A percentile compares a stretch with the other conserved stretches of the same genome.
phyloP scores from a whole-genome alignment of 2,329 filamentous ascomycete species.

The Colletotrichum paranaense region DNA sequence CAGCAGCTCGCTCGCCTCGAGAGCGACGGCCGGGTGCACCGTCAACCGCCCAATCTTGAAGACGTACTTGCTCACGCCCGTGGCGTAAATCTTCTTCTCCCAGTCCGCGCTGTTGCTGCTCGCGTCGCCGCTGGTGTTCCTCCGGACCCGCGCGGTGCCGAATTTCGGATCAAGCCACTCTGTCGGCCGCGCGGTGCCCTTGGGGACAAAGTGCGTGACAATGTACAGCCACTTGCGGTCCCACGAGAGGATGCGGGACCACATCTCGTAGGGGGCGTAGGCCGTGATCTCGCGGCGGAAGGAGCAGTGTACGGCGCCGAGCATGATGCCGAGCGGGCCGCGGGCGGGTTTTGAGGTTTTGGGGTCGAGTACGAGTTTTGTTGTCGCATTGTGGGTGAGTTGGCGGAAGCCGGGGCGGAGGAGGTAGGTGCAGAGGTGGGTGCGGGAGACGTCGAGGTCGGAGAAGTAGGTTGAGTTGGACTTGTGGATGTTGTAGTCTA shows the following conservation, averaged over 20 bases:
- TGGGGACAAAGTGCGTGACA: constrained; percentile 77
- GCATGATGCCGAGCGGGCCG: constrained; percentile 70
- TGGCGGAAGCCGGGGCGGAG: constrained; percentile 68
- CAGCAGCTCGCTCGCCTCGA: constrained; percentile 78
- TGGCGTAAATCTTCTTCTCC: constrained; percentile 76
- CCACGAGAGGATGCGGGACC: constrained; percentile 77
- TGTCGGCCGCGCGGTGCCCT: constrained; percentile 66
- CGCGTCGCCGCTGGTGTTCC: constrained; percentile 40
- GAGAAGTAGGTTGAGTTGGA: constrained; percentile 88
- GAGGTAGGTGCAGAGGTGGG: constrained; percentile 80
- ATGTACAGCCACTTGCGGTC: constrained; percentile 87
- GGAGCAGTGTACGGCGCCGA: constrained; percentile 79
- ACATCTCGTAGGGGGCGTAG: constrained; percentile 78
- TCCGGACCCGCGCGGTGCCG: constrained; percentile 46
- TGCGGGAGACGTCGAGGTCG: constrained; percentile 86
- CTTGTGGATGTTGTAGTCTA: constrained; percentile 89
- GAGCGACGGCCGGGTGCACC: constrained; percentile 81
- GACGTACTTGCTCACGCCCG: constrained; percentile 82
- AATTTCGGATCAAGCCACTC: constrained; percentile 62
- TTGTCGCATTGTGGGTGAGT: constrained; percentile 60
- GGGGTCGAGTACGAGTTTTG: constrained; percentile 62
- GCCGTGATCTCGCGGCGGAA: constrained; percentile 81
- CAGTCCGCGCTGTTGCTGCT: constrained; percentile 56
- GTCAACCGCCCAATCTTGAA: constrained; percentile 86
- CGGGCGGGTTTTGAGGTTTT: constrained; percentile 59